phyloP scores from a whole-genome alignment of 2,329 filamentous ascomycete genomes.

The Cladophialophora immunda region DNA sequence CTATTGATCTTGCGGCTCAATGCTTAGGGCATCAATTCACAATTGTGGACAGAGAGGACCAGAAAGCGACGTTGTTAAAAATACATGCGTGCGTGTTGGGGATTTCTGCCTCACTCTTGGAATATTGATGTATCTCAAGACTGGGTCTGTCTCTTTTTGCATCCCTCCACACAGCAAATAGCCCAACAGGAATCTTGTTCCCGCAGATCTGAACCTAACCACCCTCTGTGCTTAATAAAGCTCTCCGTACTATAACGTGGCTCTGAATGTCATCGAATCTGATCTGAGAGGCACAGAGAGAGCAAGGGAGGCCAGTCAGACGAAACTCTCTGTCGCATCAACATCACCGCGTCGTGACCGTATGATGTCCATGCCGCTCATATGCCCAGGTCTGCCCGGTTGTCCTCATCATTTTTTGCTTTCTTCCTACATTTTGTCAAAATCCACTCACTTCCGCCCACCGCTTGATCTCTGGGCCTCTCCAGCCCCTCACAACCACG shows the following conservation, averaged over 20 bases:
- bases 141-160: not conserved
- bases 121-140: not conserved
- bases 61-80: not conserved
- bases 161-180: not conserved
- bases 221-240: not conserved
- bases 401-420: not conserved
- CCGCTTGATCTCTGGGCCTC: constrained; percentile 40
- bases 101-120: not conserved
- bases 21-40: not conserved
- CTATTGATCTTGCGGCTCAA: not conserved
- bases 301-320: not conserved
- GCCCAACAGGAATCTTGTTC: not conserved
- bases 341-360: not conserved
- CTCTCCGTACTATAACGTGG: not conserved
- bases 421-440: constrained; percentile 28
- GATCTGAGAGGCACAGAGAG: not conserved
- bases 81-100: not conserved
- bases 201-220: not conserved
- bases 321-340: not conserved
- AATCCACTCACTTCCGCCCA: constrained; percentile 43
- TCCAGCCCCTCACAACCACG: constrained; percentile 74
- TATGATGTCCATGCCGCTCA: not conserved
- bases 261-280: not conserved
- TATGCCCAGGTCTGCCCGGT: not conserved
- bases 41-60: not conserved